These are phyloP conservation scores for Senecio squalidus DNA, from an alignment of 140 eudicot genomes.

Conservation along the genomic window DNA sequence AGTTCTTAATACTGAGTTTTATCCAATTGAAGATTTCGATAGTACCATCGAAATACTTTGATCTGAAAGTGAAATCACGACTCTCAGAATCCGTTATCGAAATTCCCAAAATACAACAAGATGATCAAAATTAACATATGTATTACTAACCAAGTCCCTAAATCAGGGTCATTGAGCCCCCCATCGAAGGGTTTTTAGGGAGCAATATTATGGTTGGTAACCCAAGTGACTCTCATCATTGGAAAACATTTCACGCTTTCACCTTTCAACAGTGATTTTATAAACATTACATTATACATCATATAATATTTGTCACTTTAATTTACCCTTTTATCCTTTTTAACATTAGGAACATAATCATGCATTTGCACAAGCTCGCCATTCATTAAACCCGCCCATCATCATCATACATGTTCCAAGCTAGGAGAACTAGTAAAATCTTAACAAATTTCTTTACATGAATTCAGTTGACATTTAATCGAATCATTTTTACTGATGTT, in stretches of 20 bases:
- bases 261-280: constrained; percentile 4
- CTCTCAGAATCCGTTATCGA: no score
- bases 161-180: constrained; percentile 24
- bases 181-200: constrained; percentile 27
- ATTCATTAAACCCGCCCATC: constrained; percentile 10
- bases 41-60: no score
- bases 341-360: neutral
- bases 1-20: no score
- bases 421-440: neutral
- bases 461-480: no score
- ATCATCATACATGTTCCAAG: constrained; percentile 5
- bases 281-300: neutral
- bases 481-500: no score
- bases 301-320: neutral
- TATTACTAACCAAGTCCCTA: neutral
- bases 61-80: no score
- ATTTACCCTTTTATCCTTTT: neutral
- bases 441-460: no score
- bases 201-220: constrained; percentile 30
- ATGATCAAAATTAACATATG: neutral
- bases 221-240: constrained; percentile 31
- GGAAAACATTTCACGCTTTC: constrained; percentile 34
- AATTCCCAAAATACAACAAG: no score
- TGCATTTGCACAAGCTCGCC: neutral
- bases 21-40: no score